Base-by-base conservation (phyloP, 257 asterid genomes). In the Anisodus tanguticus region DNA sequence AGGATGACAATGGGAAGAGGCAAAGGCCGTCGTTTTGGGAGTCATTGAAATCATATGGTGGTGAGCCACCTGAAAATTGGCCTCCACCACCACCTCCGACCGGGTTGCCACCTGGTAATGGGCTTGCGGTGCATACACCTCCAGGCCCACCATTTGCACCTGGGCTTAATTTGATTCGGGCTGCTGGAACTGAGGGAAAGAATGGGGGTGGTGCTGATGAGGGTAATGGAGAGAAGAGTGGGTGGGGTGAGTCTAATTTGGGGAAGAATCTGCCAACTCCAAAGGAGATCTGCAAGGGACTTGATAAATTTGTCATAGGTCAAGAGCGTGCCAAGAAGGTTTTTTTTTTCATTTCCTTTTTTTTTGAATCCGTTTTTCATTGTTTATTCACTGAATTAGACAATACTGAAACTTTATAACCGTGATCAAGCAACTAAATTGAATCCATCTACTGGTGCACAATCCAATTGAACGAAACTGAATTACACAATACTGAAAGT, bases 251-350 rank as follows among this genome's bases (percentile, higher is more conserved):
- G 68, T 91, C 98, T 83, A 94, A 94, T 88, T 90, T 95, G 85
- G 99, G 99, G 43, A 87, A 86, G 60, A 89, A 85, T 55, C 86
- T 96, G 37, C 99, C 99, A 11, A 96, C 98, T 8, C 98, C 99
- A 12, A 96, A 93, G 90, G 98, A 96, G 91, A 94, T 96, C 55
- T 93, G 98, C 86, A 87, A 89, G 88, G 98, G 98, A 68, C 98
- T 96, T 12, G 99, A 94, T 68, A 92, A 93, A 81, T 96, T 92
- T 85, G 98, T 96, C 81, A 93, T 96, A 35, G 99, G 99, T 86
- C 99, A 96, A 89, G 91, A 92, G 51, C 96, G 92, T 8, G 98
- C 99, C 83, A 96, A 96, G 88, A 96, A 96, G 99, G 99, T 96
- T 41, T 67, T 4, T 67, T 4, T 76, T 70, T 68, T 62, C 60